Percentiles rank a stretch among this genome's conserved stretches.
Conservation (phyloP, 495 filamentous ascomycete genomes). For the Glutinoglossum americanum region DNA sequence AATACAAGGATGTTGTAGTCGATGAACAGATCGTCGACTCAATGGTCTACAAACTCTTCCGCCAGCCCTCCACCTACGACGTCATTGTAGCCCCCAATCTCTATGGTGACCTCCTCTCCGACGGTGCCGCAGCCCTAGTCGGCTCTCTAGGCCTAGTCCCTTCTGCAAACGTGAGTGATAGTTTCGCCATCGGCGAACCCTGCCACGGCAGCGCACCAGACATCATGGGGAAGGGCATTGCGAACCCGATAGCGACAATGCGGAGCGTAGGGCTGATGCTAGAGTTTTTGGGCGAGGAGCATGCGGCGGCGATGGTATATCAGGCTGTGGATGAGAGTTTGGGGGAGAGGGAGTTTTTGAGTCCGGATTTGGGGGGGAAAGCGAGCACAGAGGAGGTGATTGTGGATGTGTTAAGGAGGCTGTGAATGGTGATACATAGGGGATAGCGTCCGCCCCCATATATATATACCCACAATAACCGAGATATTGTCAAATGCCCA, state of each 20-base stretch:
- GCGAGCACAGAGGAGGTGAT: conserved; percentile 78
- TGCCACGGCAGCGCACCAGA: conserved; percentile 94
- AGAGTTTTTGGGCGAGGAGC: conserved; percentile 74
- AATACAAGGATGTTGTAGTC: conserved; percentile 39
- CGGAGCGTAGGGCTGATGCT: conserved; percentile 85
- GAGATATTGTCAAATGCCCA: too few relatives aligned
- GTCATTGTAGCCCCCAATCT: conserved; percentile 96
- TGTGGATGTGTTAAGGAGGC: conserved; percentile 64
- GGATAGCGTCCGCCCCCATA: too few relatives aligned
- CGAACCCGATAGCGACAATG: conserved; percentile 91
- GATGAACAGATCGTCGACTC: conserved; percentile 98
- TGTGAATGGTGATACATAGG: conserved; percentile 22
- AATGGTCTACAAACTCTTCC: conserved; percentile 99
- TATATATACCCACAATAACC: too few relatives aligned
- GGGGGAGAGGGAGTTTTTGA: conserved; percentile 59
- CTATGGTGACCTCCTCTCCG: conserved; percentile 90
- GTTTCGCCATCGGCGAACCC: conserved; percentile 91
- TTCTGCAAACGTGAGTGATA: conserved; percentile 87
- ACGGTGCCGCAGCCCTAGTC: conserved; percentile 87
- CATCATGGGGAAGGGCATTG: conserved; percentile 78
- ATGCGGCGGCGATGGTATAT: conserved; percentile 76
- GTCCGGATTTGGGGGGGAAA: conserved; percentile 77
- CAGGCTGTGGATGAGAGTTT: conserved; percentile 80
- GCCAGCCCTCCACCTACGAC: conserved; percentile 80
- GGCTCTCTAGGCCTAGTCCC: conserved; percentile 87